phyloP scores from a whole-genome alignment of 331 rosid genomes.

The Dryas integrifolia region DNA sequence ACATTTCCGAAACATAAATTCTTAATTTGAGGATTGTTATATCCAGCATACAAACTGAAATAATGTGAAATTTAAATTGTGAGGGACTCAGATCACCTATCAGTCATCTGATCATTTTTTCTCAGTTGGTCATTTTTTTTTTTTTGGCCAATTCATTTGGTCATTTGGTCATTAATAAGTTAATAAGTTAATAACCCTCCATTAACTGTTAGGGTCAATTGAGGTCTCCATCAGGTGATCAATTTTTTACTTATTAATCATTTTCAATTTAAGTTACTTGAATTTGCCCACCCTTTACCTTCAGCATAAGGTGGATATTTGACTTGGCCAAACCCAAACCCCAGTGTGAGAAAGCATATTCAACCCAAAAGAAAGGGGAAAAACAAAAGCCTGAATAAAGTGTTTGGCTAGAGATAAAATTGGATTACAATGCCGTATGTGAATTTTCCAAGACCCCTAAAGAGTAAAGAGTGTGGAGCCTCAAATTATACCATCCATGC shows the following conservation, averaged over 20 bases:
- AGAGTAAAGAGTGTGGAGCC: neutral
- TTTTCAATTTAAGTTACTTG: too few relatives aligned
- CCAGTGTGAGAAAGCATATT: neutral
- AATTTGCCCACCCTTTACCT: neutral
- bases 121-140: too few relatives aligned
- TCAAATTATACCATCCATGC: neutral
- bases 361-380: neutral
- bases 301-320: neutral
- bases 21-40: too few relatives aligned
- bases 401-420: neutral
- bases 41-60: too few relatives aligned
- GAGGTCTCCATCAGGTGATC: conserved; percentile 12
- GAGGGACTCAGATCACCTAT: too few relatives aligned
- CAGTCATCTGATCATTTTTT: too few relatives aligned
- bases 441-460: neutral
- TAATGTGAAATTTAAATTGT: too few relatives aligned
- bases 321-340: neutral
- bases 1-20: too few relatives aligned
- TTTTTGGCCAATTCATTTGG: too few relatives aligned
- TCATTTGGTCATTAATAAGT: too few relatives aligned
- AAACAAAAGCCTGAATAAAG: neutral
- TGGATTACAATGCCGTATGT: neutral
- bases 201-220: neutral
- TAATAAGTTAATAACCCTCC: too few relatives aligned
- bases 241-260: neutral